Conservation (phyloP, 129 eudicot species). For the Ambrosia artemisiifolia region DNA sequence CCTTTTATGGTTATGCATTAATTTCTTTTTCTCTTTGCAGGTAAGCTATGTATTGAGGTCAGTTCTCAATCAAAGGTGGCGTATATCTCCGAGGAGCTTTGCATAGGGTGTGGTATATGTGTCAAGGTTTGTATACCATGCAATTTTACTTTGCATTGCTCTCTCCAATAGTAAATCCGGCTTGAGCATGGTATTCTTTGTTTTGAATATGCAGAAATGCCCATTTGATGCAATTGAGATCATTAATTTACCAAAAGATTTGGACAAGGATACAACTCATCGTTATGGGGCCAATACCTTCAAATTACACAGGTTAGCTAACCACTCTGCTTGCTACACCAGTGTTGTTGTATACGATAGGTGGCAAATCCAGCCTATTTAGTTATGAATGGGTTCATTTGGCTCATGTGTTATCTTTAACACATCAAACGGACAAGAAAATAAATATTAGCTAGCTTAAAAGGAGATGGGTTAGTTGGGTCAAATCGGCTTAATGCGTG, state of each 20-base stretch:
- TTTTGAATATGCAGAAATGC: constrained; percentile 60
- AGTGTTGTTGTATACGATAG: constrained; percentile 4
- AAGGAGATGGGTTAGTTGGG: background rate
- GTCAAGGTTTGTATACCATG: constrained; percentile 57
- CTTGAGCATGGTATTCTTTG: constrained; percentile 15
- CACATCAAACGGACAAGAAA: background rate
- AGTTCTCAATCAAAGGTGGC: constrained; percentile 70
- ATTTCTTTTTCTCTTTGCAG: constrained; percentile 26
- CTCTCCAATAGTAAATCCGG: background rate
- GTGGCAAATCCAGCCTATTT: constrained; percentile 3
- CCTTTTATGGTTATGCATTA: background rate
- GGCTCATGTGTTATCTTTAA: background rate
- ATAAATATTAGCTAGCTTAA: background rate
- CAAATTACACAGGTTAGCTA: constrained; percentile 72
- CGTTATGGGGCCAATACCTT: constrained; percentile 81
- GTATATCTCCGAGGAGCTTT: constrained; percentile 80
- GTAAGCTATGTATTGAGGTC: constrained; percentile 90
- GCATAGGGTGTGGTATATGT: constrained; percentile 96
- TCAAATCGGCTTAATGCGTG: background rate
- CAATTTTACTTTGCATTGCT: background rate
- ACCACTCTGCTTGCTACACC: background rate
- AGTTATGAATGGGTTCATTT: background rate
- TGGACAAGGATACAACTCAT: constrained; percentile 91
- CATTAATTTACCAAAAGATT: constrained; percentile 75
- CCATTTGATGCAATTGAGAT: constrained; percentile 95